Conservation (phyloP, 495 filamentous ascomycete genomes). For the Penicillium soppii region DNA sequence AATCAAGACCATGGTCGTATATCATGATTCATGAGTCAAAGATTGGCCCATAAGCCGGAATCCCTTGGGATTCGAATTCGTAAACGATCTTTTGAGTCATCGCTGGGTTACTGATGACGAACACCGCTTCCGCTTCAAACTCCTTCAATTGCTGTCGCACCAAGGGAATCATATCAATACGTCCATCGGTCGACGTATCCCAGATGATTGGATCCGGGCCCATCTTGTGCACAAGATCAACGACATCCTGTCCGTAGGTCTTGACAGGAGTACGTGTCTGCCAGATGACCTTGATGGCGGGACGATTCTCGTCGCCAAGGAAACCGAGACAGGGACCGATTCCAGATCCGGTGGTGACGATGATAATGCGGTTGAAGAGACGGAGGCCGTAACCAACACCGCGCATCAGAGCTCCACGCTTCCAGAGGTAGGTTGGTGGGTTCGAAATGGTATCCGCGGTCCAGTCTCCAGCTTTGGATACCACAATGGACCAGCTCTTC, state of each 20-base stretch:
- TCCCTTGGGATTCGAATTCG: constrained; percentile 60
- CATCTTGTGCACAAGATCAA: constrained; percentile 43
- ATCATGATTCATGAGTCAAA: constrained; percentile 59
- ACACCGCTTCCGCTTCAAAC: constrained; percentile 63
- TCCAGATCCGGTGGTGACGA: constrained; percentile 73
- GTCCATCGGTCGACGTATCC: constrained; percentile 44
- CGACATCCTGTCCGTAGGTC: constrained; percentile 50
- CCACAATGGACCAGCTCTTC: constrained; percentile 33
- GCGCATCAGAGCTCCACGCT: constrained; percentile 46
- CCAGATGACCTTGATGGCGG: constrained; percentile 52
- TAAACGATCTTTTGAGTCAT: constrained; percentile 67
- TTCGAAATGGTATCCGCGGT: constrained; percentile 57
- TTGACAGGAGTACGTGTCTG: constrained; percentile 45
- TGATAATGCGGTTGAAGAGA: constrained; percentile 60
- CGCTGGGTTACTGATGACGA: constrained; percentile 66
- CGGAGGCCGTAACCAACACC: constrained; percentile 65
- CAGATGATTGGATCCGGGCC: constrained; percentile 53
- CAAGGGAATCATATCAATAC: constrained; percentile 52
- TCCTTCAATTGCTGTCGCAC: constrained; percentile 55
- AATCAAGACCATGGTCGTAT: neutral
- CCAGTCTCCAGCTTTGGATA: constrained; percentile 77
- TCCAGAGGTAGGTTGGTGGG: constrained; percentile 43
- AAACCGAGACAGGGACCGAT: constrained; percentile 57
- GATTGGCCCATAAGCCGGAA: constrained; percentile 68
- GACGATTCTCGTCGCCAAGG: constrained; percentile 29